Evolutionary conservation across 805 yeast species (phyloP).

Genomic region (Wickerhamomyces sydowiorum): DNA sequence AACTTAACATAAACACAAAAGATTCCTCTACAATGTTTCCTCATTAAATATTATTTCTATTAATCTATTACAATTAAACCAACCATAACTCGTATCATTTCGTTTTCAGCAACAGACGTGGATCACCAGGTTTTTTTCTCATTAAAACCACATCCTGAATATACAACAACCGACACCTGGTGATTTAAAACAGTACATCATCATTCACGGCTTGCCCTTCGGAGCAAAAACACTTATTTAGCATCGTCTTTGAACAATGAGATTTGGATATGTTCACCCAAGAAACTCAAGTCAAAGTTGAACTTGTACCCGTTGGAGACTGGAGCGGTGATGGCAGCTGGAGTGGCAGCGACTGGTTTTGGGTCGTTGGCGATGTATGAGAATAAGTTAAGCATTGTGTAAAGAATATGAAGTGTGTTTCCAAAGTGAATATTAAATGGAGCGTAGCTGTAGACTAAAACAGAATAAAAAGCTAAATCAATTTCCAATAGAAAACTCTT

Average conservation of each 20-base stretch:
- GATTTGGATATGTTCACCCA: constrained; percentile 8
- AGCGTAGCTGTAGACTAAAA: neutral
- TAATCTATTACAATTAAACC: neutral
- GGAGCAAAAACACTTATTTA: neutral
- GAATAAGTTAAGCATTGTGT: neutral
- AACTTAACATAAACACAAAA: too few relatives aligned
- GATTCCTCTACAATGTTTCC: too few relatives aligned
- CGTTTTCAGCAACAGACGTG: too few relatives aligned
- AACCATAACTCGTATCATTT: too few relatives aligned
- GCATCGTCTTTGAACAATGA: constrained; percentile 6
- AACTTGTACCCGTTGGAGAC: constrained; percentile 6
- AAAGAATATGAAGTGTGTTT: neutral
- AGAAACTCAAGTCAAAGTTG: constrained; percentile 11
- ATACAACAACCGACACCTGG: too few relatives aligned
- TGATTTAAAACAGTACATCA: too few relatives aligned
- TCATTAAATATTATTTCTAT: neutral
- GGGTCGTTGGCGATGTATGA: constrained; percentile 1
- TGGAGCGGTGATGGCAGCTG: neutral
- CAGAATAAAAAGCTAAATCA: too few relatives aligned
- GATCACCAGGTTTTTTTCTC: too few relatives aligned
- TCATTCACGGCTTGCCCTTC: too few relatives aligned
- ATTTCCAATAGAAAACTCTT: too few relatives aligned
- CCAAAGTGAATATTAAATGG: neutral
- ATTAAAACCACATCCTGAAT: too few relatives aligned
- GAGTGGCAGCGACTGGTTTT: neutral